Percentiles rank a stretch among this genome's conserved stretches.
Conservation (phyloP, 2,329 filamentous ascomycete genomes). For the Aspergillus spinulosporus region DNA sequence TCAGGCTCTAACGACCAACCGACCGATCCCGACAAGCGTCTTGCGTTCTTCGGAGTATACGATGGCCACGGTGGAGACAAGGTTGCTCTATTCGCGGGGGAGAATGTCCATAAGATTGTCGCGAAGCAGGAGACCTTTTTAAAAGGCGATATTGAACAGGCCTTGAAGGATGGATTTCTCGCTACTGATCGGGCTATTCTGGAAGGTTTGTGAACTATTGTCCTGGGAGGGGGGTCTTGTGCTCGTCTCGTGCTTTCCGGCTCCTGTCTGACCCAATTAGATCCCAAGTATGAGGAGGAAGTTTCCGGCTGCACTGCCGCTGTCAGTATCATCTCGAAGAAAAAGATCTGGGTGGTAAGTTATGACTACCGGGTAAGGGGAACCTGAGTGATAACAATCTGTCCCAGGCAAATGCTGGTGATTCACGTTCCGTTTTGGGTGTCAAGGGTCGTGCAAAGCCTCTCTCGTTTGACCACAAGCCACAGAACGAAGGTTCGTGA, state of each 20-base stretch:
- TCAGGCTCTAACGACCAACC: conserved; percentile 54
- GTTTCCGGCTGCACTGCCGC: conserved; percentile 97
- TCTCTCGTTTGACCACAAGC: conserved; percentile 98
- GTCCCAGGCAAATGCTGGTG: conserved; percentile 85
- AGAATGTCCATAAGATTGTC: conserved; percentile 91
- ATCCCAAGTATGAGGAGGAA: conserved; percentile 95
- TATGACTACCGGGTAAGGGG: neutral
- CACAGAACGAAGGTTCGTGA: conserved; percentile 83
- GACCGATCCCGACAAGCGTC: conserved; percentile 66
- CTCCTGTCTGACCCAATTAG: conserved; percentile 50
- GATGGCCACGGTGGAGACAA: conserved; percentile 97
- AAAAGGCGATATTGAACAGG: conserved; percentile 87
- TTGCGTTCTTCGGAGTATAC: conserved; percentile 97
- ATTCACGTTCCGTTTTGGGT: conserved; percentile 90
- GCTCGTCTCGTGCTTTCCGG: conserved; percentile 1
- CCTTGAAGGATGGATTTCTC: conserved; percentile 94
- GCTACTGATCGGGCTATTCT: conserved; percentile 95
- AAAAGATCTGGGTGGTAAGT: conserved; percentile 95
- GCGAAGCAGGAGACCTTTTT: conserved; percentile 94
- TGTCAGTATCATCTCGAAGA: conserved; percentile 80
- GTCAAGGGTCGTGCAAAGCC: conserved; percentile 97
- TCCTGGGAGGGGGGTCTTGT: neutral
- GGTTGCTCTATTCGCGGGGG: conserved; percentile 88
- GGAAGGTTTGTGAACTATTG: conserved; percentile 65
- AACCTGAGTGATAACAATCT: conserved; percentile 26